Base-by-base conservation (phyloP, 768 basidiomycete species). In the Pilatotrama ljubarskyi region DNA sequence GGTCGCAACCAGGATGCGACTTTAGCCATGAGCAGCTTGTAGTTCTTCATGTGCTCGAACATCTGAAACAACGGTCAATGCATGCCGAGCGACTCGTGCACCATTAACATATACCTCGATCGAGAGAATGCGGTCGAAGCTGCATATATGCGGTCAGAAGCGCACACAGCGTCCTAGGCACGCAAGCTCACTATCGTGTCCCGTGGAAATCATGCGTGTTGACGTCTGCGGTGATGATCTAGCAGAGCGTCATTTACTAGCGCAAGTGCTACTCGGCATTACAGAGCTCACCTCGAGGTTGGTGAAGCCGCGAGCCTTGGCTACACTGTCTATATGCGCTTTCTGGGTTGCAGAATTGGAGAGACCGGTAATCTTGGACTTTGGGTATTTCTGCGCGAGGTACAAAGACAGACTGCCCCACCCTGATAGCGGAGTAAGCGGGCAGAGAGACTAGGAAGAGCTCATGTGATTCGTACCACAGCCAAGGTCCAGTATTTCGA, bases 21-120 rank as follows among this genome's bases (percentile, higher is more conserved):
- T 68, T 89, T 89, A 52, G 74, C 71, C 58, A 89, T 75, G 9
- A 90, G 79, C 9, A 72, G 69, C 55, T 86, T 75, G 72, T 89
- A 89, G 67, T 87, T 87, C 73, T 88, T 88, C 86, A 88, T 87
- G 69, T 89, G 87, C 66, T 88, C 86, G 64, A 88, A 86, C 84
- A 87, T 86, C 82, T 84, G 52, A 17, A 42, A 18, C 8, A 13
- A 24, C 29, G 32, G 20, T 17, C 5, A 41, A 5, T 20, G 1
- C 41, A 20, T 6, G 2, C 5, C 9, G 8, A 2, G 9, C 15
- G 8, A 8, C 11, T 32, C n/a, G 17, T 5, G 7, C 17, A 24
- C 14, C 20, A 36, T 52, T 15, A 7, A 18, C 9, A 40, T 61
- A 14, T 68, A 84, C 87, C 72, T 89, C 88, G 51, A 90, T 87